Conservation (phyloP, 306 rosid species). For the Oxytropis ochrocephala region DNA sequence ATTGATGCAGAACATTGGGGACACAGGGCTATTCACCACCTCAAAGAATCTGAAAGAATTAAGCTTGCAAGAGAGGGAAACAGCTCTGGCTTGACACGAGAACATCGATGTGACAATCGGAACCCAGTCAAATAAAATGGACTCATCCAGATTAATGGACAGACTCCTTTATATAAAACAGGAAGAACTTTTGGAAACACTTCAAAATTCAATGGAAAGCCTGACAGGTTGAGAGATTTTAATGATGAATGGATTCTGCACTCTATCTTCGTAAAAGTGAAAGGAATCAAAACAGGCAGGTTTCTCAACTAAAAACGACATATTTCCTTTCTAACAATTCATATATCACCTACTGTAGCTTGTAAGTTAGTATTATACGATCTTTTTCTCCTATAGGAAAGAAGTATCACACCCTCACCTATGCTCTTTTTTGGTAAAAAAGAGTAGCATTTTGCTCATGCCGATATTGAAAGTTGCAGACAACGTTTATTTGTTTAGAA, state of each 20-base stretch:
- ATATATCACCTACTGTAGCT: conserved; percentile 1
- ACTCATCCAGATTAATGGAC: not conserved
- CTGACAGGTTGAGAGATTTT: not conserved
- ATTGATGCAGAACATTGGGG: not conserved
- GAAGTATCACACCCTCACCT: not conserved
- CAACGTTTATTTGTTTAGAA: not conserved
- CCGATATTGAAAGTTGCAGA: conserved; percentile 5
- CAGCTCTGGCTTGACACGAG: not conserved
- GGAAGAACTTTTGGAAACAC: not conserved
- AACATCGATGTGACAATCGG: not conserved
- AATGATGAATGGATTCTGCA: not conserved
- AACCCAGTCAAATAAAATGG: conserved; percentile 8
- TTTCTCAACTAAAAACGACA: not conserved
- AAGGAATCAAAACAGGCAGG: not conserved
- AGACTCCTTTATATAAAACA: conserved; percentile 13
- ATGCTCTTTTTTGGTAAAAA: not conserved
- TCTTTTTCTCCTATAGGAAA: not conserved
- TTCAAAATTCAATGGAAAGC: conserved; percentile 8
- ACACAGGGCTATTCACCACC: conserved; percentile 6
- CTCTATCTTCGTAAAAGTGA: not conserved
- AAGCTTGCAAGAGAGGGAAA: not conserved
- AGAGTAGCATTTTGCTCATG: not conserved
- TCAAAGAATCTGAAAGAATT: not conserved
- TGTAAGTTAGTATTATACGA: not conserved
- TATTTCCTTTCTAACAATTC: not conserved